Conservation (phyloP, 805 yeast species). For the Candida mattraensis region DNA sequence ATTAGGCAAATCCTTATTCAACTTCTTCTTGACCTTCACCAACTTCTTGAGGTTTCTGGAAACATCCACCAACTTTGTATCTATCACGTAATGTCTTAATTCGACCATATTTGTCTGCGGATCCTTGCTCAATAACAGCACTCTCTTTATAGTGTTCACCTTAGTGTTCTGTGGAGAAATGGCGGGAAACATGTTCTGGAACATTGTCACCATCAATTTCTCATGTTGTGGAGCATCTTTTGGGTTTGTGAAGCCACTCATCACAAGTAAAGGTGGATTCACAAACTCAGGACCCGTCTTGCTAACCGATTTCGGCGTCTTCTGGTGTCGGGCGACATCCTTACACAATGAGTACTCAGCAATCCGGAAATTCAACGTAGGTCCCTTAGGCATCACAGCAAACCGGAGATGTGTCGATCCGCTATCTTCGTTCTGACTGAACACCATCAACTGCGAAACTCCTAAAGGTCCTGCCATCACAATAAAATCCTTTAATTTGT, state of each 20-base stretch:
- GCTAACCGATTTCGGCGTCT: slow-evolving; percentile 75
- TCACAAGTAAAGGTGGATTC: slow-evolving; percentile 85
- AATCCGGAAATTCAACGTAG: slow-evolving; percentile 83
- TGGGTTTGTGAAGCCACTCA: slow-evolving; percentile 85
- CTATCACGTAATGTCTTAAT: slow-evolving; percentile 85
- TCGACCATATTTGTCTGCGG: slow-evolving; percentile 72
- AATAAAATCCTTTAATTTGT: slow-evolving; percentile 86
- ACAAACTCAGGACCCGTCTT: slow-evolving; percentile 61
- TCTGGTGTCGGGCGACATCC: slow-evolving; percentile 70
- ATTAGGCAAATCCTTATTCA: slow-evolving; percentile 69
- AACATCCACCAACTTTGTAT: slow-evolving; percentile 80
- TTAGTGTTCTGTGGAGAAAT: slow-evolving; percentile 82
- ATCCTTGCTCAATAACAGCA: slow-evolving; percentile 76
- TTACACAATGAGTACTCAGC: slow-evolving; percentile 74
- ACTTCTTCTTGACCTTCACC: slow-evolving; percentile 57
- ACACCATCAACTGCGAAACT: slow-evolving; percentile 82
- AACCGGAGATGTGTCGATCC: slow-evolving; percentile 83
- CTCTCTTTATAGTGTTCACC: slow-evolving; percentile 76
- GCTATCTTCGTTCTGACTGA: slow-evolving; percentile 73
- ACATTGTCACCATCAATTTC: slow-evolving; percentile 79
- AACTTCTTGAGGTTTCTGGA: slow-evolving; percentile 71
- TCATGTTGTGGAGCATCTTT: slow-evolving; percentile 67
- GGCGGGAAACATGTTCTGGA: slow-evolving; percentile 96
- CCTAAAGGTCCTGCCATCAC: slow-evolving; percentile 99
- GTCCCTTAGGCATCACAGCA: slow-evolving; percentile 91